phyloP scores from a whole-genome alignment of 805 yeast genomes.

The Lipomyces yamadae region DNA sequence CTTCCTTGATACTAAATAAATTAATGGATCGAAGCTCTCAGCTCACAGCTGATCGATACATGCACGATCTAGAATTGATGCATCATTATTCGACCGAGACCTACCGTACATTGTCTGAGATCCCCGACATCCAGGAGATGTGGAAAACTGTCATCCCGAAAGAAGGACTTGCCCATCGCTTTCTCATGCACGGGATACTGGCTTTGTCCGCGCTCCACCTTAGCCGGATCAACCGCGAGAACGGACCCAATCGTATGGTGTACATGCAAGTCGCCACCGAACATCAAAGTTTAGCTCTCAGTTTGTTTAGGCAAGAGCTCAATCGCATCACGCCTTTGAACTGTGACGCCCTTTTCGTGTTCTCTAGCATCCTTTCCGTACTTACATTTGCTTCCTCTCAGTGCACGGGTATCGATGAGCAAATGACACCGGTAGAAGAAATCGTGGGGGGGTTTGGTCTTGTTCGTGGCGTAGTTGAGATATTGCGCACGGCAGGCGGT shows the following conservation, averaged over 20 bases:
- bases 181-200: not conserved
- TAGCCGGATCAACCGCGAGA: not conserved
- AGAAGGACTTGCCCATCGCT: not conserved
- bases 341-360: not conserved
- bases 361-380: not conserved
- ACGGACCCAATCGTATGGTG: not conserved
- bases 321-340: not conserved
- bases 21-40: not conserved
- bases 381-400: not conserved
- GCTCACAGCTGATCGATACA: not conserved
- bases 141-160: not conserved
- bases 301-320: not conserved
- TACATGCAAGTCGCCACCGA: not conserved
- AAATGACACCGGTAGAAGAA: not conserved
- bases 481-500: not conserved
- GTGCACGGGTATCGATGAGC: not conserved
- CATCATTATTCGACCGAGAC: not conserved
- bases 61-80: not conserved
- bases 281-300: not conserved
- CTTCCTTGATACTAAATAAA: not conserved
- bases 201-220: not conserved
- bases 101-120: not conserved
- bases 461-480: not conserved
- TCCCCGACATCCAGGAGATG: not conserved
- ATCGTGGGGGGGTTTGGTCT: not conserved